Conservation (phyloP, 73 alveolate species). For the Symbiodinium natans region DNA sequence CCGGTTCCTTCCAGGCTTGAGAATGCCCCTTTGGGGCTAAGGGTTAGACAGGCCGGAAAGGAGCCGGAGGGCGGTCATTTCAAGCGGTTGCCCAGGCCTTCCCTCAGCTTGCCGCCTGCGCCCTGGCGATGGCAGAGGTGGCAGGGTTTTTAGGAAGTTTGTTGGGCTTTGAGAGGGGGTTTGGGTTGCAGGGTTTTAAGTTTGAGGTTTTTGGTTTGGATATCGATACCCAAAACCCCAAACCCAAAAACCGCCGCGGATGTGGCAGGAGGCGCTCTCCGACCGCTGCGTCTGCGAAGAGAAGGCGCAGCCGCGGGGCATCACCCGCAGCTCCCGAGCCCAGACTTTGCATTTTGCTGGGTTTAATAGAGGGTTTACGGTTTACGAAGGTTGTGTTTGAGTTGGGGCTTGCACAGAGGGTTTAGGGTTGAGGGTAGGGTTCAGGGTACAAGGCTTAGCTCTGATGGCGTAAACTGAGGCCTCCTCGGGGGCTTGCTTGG, state of each 20-base stretch:
- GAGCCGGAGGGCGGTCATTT: too few species aligned
- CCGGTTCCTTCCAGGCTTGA: too few species aligned
- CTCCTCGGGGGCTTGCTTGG: too few species aligned
- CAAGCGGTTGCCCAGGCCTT: not conserved
- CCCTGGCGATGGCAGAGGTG: slow-evolving; percentile 69
- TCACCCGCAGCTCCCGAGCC: too few species aligned
- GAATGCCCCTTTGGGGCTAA: too few species aligned
- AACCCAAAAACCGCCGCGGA: not conserved
- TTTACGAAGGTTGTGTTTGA: too few species aligned
- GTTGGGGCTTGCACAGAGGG: not conserved
- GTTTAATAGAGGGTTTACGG: not conserved
- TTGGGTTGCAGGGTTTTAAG: not conserved
- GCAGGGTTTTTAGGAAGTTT: not conserved
- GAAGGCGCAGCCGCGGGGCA: not conserved
- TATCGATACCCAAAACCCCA: too few species aligned
- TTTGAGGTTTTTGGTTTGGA: not conserved
- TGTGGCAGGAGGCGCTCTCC: not conserved
- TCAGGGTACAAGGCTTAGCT: not conserved
- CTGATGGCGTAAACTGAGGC: too few species aligned
- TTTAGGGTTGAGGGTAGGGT: not conserved
- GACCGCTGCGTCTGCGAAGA: not conserved
- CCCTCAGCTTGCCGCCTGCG: slow-evolving; percentile 68
- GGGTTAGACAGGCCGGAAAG: too few species aligned
- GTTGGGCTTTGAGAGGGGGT: not conserved
- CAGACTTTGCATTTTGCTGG: too few species aligned